A percentile compares a stretch with the other conserved stretches of the same genome.
These are phyloP conservation scores for Aspergillus clavatus DNA, from an alignment of 2,329 filamentous ascomycete genomes.

Conservation along the genomic window DNA sequence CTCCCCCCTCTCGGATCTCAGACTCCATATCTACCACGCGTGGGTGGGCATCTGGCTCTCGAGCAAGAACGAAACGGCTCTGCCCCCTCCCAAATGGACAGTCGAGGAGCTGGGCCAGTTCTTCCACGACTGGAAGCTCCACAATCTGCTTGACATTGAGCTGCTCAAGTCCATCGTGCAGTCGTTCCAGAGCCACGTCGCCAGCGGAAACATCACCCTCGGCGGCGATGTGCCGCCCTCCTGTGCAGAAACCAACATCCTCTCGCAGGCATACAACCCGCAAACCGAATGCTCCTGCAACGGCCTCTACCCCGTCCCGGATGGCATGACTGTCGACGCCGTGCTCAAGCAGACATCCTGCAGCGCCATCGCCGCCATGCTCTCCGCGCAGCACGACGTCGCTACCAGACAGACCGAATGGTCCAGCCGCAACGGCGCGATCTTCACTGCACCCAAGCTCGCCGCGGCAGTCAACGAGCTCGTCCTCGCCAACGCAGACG, in stretches of 20 bases:
- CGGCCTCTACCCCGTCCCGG: slow-evolving; percentile 5
- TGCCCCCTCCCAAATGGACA: too few relatives aligned
- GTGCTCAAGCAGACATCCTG: background rate
- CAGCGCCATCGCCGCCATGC: slow-evolving; percentile 2
- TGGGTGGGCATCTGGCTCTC: too few relatives aligned
- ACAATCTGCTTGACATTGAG: too few relatives aligned
- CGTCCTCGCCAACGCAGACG: slow-evolving; percentile 8
- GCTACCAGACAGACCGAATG: slow-evolving; percentile 8
- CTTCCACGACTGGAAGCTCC: too few relatives aligned
- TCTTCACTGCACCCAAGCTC: slow-evolving; percentile 15
- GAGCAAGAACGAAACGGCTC: too few relatives aligned
- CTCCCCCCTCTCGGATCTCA: too few relatives aligned
- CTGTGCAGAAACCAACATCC: slow-evolving; percentile 13
- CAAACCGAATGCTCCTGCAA: slow-evolving; percentile 12
- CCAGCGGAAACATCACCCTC: slow-evolving; percentile 4
- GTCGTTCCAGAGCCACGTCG: too few relatives aligned
- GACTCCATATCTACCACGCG: too few relatives aligned
- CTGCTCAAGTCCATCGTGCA: too few relatives aligned
- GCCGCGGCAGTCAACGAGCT: slow-evolving; percentile 11
- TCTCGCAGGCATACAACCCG: slow-evolving; percentile 14
- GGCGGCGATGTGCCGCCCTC: slow-evolving; percentile 13
- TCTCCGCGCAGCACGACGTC: slow-evolving; percentile 5
- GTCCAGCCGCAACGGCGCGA: slow-evolving; percentile 7
- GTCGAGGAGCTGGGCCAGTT: too few relatives aligned
- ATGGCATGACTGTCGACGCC: background rate